phyloP scores from a whole-genome alignment of 1,284 basidiomycete genomes.

The Malassezia pachydermatis region DNA sequence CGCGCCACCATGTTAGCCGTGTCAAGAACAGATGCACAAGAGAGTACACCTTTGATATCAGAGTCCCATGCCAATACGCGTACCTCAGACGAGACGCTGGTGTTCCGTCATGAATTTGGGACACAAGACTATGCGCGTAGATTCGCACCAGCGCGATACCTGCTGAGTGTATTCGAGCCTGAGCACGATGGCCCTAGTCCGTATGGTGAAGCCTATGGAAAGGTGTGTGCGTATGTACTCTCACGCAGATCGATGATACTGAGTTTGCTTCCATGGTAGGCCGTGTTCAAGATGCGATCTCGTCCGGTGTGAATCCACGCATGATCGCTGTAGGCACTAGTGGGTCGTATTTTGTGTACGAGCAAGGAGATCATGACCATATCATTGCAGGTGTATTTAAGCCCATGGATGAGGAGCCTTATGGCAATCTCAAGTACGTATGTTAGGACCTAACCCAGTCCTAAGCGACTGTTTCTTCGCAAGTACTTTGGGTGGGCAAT shows the following conservation, averaged over 20 bases:
- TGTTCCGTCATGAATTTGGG: conserved; percentile 8
- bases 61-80: neutral
- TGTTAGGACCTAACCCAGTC: conserved; percentile 27
- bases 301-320: conserved; percentile 33
- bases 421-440: conserved; percentile 43
- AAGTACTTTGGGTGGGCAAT: conserved; percentile 48
- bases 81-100: neutral
- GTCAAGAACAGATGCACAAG: too few species aligned
- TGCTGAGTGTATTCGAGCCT: conserved; percentile 22
- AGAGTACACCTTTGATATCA: too few species aligned
- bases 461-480: conserved; percentile 42
- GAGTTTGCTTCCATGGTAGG: conserved; percentile 25
- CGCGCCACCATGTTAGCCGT: too few species aligned
- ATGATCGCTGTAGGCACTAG: conserved; percentile 43
- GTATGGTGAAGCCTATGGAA: neutral
- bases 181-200: conserved; percentile 1
- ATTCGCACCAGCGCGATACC: conserved; percentile 1
- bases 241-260: neutral
- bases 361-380: neutral
- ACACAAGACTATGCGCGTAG: conserved; percentile 1
- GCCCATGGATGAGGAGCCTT: conserved; percentile 46
- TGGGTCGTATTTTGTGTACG: conserved; percentile 42
- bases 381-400: conserved; percentile 43
- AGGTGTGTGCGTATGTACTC: conserved; percentile 4
- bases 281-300: conserved; percentile 32